These are phyloP conservation scores for Xylariales sp. DNA, from an alignment of 2,329 filamentous ascomycete species.

Conservation along the genomic window DNA sequence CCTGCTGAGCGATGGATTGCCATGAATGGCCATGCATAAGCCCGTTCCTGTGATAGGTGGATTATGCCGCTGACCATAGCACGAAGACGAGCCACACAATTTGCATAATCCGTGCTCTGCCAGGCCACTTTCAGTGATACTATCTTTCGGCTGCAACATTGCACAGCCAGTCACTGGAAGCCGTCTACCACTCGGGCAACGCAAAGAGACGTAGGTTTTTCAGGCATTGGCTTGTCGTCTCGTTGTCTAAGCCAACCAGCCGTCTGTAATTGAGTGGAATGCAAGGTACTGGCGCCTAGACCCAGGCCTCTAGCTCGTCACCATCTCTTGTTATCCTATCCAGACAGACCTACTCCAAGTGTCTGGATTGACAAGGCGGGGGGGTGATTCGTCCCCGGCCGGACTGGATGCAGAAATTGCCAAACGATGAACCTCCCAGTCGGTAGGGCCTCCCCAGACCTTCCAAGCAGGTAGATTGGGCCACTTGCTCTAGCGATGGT, in stretches of 20 bases:
- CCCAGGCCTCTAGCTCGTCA: conserved; percentile 26
- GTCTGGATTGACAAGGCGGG: conserved; percentile 20
- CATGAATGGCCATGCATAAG: conserved; percentile 43
- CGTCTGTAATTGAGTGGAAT: conserved; percentile 40
- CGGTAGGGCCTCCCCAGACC: conserved; percentile 30
- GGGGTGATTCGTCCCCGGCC: conserved; percentile 21
- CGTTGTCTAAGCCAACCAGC: conserved; percentile 41
- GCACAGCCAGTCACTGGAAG: conserved; percentile 49
- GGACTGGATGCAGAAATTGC: conserved; percentile 23
- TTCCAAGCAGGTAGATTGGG: conserved; percentile 18
- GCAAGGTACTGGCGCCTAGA: conserved; percentile 42
- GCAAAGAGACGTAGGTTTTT: conserved; percentile 31
- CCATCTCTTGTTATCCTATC: conserved; percentile 8
- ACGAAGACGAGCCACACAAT: conserved; percentile 47
- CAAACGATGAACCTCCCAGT: conserved; percentile 32
- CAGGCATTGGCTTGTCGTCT: conserved; percentile 39
- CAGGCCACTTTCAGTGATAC: conserved; percentile 39
- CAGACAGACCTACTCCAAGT: conserved; percentile 5
- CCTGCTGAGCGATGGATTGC: conserved; percentile 30
- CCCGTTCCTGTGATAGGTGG: conserved; percentile 46
- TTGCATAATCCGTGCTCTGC: conserved; percentile 46
- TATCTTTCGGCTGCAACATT: conserved; percentile 48
- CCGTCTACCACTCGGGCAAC: conserved; percentile 45
- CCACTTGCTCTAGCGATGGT: conserved; percentile 9
- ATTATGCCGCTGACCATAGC: conserved; percentile 45